Base-by-base conservation (phyloP, 2,329 filamentous ascomycete species). In the Aspergillus fructus region DNA sequence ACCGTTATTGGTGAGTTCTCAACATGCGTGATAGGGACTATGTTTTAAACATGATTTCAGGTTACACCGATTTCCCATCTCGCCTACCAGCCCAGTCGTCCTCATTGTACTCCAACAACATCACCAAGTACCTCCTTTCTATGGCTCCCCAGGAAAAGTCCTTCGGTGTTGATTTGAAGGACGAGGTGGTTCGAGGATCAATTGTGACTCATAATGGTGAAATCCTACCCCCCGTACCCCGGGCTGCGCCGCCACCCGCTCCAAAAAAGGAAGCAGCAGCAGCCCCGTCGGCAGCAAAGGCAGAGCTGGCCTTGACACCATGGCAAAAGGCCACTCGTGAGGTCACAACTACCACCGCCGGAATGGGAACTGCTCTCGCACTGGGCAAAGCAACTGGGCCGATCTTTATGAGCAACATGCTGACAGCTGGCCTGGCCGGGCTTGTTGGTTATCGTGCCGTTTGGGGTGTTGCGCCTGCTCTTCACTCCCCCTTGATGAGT, bases 81-180 rank as follows among this genome's bases (percentile, higher is more conserved):
- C 85, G 91, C 46, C 81, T 96, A 2, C 91, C 92, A 0, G 96
- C 91, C 0, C 92, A 96, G 72, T 91, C 91, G 0, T 96, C 91
- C 0, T 96, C 90, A 0, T 78, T 96, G 19, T 96, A 96, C 74
- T 94, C 90, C 2, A 96, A 96, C 81, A 96, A 96, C 70, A 93
- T 96, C 66, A 92, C 88, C 64, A 96, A 96, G 70, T 89, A 93
- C 56, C 78, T 96, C 27, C 81, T 96, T 9, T 94, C 91, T 0
- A 91, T 96, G 81, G 76, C 86, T 1, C 90, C 91, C 1, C 83
- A 88, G 58, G 86, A 91, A 2, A 91, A 90, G 62, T 83, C 88
- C 39, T 96, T 91, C 62, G 90, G 90, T 7, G 81, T 96, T 46
- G 90, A 96, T 65, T 79, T 96, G 4, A 82, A 84, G 0, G 92